Evolutionary conservation across 2,329 filamentous ascomycete species (phyloP).

Genomic region (Verticillium dahliae): DNA sequence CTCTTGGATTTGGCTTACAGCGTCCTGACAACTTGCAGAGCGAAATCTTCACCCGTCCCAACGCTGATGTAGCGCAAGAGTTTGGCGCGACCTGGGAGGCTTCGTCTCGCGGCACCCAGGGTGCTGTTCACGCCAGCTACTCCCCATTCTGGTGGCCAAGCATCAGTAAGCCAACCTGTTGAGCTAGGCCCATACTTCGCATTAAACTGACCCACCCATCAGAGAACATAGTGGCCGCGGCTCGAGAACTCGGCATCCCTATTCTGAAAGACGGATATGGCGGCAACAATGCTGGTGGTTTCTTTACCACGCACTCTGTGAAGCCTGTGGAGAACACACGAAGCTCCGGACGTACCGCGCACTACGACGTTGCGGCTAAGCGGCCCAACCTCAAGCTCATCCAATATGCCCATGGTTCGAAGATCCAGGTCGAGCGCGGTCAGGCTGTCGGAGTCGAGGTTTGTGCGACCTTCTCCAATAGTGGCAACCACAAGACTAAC

Average conservation of each 20-base stretch:
- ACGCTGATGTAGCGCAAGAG: slow-evolving; percentile 13
- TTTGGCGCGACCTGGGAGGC: slow-evolving; percentile 20
- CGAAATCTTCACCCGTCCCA: slow-evolving; percentile 16
- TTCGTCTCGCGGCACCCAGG: slow-evolving; percentile 16
- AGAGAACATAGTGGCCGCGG: slow-evolving; percentile 13
- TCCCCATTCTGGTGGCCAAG: slow-evolving; percentile 23
- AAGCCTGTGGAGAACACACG: slow-evolving; percentile 18
- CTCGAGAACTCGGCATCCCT: slow-evolving; percentile 12
- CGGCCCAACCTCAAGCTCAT: background rate
- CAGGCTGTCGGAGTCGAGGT: background rate
- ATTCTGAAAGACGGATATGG: slow-evolving; percentile 10
- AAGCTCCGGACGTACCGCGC: slow-evolving; percentile 19
- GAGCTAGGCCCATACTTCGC: no score
- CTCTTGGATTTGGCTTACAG: no score
- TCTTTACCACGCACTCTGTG: slow-evolving; percentile 15
- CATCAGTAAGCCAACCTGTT: slow-evolving; percentile 12
- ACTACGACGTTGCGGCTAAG: slow-evolving; percentile 13
- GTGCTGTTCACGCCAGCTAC: slow-evolving; percentile 20
- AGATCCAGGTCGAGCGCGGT: background rate
- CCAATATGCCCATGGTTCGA: background rate
- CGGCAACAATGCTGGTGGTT: slow-evolving; percentile 12
- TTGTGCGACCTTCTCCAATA: background rate
- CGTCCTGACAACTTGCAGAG: background rate
- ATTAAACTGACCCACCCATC: no score
- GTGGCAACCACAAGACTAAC: background rate